phyloP scores from a whole-genome alignment of 169 alveolate genomes.

The Plasmodium cynomolgi region DNA sequence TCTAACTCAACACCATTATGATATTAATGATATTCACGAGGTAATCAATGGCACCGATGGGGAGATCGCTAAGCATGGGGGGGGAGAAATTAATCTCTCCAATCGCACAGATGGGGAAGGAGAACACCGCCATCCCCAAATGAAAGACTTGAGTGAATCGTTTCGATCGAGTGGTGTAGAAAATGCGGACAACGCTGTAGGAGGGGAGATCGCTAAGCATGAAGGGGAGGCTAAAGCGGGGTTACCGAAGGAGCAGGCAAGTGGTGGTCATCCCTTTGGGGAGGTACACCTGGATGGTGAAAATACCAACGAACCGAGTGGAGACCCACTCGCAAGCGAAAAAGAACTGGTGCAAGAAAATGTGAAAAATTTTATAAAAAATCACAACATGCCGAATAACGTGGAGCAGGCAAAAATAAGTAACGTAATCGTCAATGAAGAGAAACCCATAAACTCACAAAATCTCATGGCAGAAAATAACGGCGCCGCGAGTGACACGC shows the following conservation, averaged over 20 bases:
- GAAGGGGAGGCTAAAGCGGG: not conserved
- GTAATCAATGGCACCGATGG: not conserved
- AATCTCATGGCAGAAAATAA: not conserved
- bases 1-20: constrained; percentile 31
- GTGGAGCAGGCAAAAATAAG: constrained; percentile 31
- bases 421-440: constrained; percentile 51
- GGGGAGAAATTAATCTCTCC: not conserved
- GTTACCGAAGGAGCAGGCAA: not conserved
- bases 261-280: not conserved
- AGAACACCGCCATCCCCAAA: not conserved
- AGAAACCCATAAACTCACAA: not conserved
- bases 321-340: not conserved
- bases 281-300: not conserved
- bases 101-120: not conserved
- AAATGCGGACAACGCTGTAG: not conserved
- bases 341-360: constrained; percentile 1
- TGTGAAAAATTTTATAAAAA: constrained; percentile 37
- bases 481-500: not conserved
- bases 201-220: not conserved
- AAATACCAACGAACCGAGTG: not conserved
- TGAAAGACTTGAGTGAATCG: not conserved
- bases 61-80: not conserved
- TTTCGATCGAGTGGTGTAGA: not conserved
- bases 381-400: constrained; percentile 16
- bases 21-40: constrained; percentile 36